These are phyloP conservation scores for Fusarium brevicatenulatum DNA, from an alignment of 2,329 filamentous ascomycete genomes.

Conservation along the genomic window DNA sequence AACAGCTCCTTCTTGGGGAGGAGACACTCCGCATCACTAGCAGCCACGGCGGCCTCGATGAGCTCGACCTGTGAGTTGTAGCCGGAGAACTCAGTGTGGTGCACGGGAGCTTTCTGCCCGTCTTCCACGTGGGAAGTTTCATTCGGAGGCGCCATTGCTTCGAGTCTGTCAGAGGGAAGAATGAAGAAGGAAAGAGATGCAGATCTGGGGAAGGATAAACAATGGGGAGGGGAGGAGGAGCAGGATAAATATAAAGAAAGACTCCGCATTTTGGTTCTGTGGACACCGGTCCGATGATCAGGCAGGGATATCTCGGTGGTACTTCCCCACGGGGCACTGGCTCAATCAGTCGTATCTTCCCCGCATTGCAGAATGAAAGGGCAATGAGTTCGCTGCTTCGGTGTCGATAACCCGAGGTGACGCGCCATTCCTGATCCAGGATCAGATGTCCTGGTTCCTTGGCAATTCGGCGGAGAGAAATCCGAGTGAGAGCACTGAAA, in stretches of 20 bases:
- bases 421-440: slow-evolving; percentile 1
- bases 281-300: neutral
- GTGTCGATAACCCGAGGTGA: slow-evolving; percentile 7
- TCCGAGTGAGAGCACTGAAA: neutral
- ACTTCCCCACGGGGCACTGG: slow-evolving; percentile 31
- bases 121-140: slow-evolving; percentile 25
- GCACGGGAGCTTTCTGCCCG: slow-evolving; percentile 20
- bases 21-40: slow-evolving; percentile 44
- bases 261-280: slow-evolving; percentile 8
- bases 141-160: slow-evolving; percentile 23
- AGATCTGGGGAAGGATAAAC: slow-evolving; percentile 21
- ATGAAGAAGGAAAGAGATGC: slow-evolving; percentile 11
- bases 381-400: slow-evolving; percentile 10
- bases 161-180: neutral
- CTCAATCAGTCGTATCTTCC: slow-evolving; percentile 20
- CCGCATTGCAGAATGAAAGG: slow-evolving; percentile 12
- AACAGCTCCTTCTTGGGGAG: slow-evolving; percentile 48
- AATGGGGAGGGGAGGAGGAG: neutral
- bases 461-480: neutral
- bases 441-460: neutral
- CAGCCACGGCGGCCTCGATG: slow-evolving; percentile 48
- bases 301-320: slow-evolving; percentile 24
- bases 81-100: slow-evolving; percentile 41
- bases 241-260: slow-evolving; percentile 21
- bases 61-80: slow-evolving; percentile 44